phyloP scores from a whole-genome alignment of 371 early-diverging fungal species.

The Mucor indicus region DNA sequence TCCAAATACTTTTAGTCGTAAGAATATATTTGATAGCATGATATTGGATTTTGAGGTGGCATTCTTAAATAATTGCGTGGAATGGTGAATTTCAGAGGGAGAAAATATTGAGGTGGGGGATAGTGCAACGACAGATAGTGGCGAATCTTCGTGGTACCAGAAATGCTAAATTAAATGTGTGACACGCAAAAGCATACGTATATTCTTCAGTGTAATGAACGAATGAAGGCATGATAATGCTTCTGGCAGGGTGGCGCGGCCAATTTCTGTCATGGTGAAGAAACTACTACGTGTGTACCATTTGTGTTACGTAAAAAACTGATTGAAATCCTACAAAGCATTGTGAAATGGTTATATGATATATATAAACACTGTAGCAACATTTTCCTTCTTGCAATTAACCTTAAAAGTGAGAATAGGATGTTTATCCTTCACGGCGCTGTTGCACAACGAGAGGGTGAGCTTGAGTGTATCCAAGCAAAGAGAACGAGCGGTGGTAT shows the following conservation, averaged over 20 bases:
- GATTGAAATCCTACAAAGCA: constrained; percentile 11
- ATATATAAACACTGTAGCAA: constrained; percentile 14
- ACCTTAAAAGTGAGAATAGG: constrained; percentile 17
- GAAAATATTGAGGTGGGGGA: constrained; percentile 21
- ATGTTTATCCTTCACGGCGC: constrained; percentile 12
- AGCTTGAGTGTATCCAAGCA: constrained; percentile 20
- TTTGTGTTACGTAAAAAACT: constrained; percentile 22
- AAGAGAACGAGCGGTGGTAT: constrained; percentile 28
- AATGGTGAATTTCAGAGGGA: constrained; percentile 26
- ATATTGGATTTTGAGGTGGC: constrained; percentile 23
- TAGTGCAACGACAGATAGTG: constrained; percentile 16
- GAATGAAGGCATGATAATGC: constrained; percentile 20
- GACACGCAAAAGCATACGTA: constrained; percentile 9
- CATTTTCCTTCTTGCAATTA: constrained; percentile 14
- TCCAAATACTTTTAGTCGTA: no score
- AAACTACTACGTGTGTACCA: constrained; percentile 17
- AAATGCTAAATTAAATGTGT: constrained; percentile 6
- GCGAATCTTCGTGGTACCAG: constrained; percentile 9
- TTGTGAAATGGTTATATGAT: constrained; percentile 21
- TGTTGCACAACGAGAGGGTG: constrained; percentile 23
- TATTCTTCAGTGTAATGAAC: constrained; percentile 21
- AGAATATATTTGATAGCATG: no score
- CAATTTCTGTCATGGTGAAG: constrained; percentile 32
- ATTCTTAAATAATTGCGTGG: constrained; percentile 23
- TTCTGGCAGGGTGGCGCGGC: constrained; percentile 13